Evolutionary conservation across 768 basidiomycete species (phyloP), one percentile per base, ranked within the genome.

Genomic region (Piloderma croceum): DNA sequence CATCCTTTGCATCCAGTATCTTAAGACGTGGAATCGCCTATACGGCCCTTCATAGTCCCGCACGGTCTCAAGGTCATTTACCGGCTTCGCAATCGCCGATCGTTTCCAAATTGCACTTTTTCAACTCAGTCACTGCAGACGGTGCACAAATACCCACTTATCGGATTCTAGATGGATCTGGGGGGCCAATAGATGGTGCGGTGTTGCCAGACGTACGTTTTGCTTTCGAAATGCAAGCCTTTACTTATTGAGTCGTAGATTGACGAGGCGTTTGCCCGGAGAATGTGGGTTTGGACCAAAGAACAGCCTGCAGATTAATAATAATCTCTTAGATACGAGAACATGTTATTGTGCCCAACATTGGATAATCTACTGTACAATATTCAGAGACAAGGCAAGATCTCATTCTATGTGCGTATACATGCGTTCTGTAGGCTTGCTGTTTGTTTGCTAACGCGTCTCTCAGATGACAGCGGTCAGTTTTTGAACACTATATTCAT

Each of bases 321-420:
- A 29, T 42, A 34, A 43, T 36, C 39, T 31, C 19, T 11, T 36
- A 81, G 81, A 45, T 92, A 88, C 52, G 80, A 84, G 59, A 66
- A 81, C 42, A 90, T 90, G 84, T 74, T 76, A 41, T 69, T 88
- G 22, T 64, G 90, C 40, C 92, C 92, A 0, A 78, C 81, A 29
- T 65, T 93, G 57, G 92, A 96, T 64, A 91, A 81, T 49, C 69
- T 94, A 24, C 70, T 97, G 12, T 88, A 91, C 62, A 92, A 92
- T 51, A 80, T 92, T 7, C 92, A 97, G 57, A 77, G 92, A 6
- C 92, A 97, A 60, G 92, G 92, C 20, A 90, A 89, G 62, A 90
- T 90, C 49, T 86, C 85, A 4, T 91, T 90, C 61, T 91, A 90
- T 58, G 90, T 88, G 57, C 52, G 83, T 65, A 17, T 41, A 44